A percentile compares a stretch with the other conserved stretches of the same genome.
phyloP scores from a whole-genome alignment of 768 basidiomycete genomes.

The Fomitopsis pulvina region DNA sequence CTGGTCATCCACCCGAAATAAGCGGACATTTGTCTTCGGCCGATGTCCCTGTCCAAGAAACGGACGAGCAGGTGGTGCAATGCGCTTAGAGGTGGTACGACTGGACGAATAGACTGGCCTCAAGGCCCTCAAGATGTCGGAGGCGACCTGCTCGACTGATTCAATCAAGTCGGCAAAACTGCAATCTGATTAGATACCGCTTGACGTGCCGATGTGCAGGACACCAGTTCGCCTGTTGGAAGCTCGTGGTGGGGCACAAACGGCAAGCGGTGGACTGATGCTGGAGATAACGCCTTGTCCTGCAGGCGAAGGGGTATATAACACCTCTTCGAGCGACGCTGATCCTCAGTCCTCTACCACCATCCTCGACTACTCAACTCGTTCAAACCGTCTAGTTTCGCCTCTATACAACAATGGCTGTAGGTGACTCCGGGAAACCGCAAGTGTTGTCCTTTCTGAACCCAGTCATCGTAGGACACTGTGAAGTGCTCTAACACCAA shows the following conservation, averaged over 20 bases:
- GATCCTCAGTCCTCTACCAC: not conserved
- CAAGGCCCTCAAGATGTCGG: not conserved
- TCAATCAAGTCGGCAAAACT: not conserved
- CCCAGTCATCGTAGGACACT: slow-evolving; percentile 7
- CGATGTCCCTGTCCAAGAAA: no score
- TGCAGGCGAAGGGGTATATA: slow-evolving; percentile 14
- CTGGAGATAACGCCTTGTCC: not conserved
- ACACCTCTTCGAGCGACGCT: not conserved
- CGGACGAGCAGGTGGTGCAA: no score
- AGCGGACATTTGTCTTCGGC: no score
- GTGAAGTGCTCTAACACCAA: slow-evolving; percentile 16
- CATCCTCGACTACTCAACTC: not conserved
- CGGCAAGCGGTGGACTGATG: not conserved
- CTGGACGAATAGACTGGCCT: no score
- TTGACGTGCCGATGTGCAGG: not conserved
- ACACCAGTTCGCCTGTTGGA: not conserved
- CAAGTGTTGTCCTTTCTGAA: not conserved
- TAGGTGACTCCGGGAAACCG: slow-evolving; percentile 3
- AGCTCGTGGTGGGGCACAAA: no score
- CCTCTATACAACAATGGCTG: slow-evolving; percentile 1
- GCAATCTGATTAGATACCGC: slow-evolving; percentile 3
- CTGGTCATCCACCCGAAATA: no score
- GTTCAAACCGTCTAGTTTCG: no score
- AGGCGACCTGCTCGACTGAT: not conserved
- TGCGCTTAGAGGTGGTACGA: no score